These are phyloP conservation scores for Adansonia digitata DNA, from an alignment of 345 rosid species.

Conservation along the genomic window DNA sequence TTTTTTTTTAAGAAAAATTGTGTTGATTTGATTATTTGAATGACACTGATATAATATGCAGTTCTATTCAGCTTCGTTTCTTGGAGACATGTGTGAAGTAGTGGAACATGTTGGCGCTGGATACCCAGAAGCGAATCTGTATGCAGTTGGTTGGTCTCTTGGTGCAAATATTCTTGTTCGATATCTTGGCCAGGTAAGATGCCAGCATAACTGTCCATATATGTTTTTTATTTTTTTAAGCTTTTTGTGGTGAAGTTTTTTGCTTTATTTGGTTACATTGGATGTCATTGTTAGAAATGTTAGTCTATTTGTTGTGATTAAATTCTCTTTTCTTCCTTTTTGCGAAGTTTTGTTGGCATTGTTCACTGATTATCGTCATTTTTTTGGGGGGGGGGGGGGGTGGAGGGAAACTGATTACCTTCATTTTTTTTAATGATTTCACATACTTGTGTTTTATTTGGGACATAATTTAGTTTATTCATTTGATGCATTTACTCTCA, in stretches of 20 bases:
- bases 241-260: background rate
- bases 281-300: background rate
- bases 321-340: background rate
- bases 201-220: background rate
- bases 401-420: too few species aligned
- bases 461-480: background rate
- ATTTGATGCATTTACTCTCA: background rate
- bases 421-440: background rate
- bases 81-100: constrained; percentile 77
- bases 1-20: background rate
- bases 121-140: constrained; percentile 72
- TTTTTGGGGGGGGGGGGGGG: too few species aligned
- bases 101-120: constrained; percentile 47
- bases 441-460: background rate
- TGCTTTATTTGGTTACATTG: constrained; percentile 1
- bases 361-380: background rate
- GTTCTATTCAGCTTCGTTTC: constrained; percentile 96
- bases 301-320: background rate
- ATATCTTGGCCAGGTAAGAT: constrained; percentile 69
- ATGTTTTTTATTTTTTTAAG: background rate
- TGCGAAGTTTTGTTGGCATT: background rate
- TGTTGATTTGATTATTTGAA: constrained; percentile 10
- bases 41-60: constrained; percentile 40
- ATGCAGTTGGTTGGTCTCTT: constrained; percentile 96
- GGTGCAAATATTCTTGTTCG: constrained; percentile 91